Percentiles rank a stretch among this genome's conserved stretches.
These are phyloP conservation scores for Beauveria scarabaeidicola DNA, from an alignment of 2,329 filamentous ascomycete genomes.

Conservation along the genomic window DNA sequence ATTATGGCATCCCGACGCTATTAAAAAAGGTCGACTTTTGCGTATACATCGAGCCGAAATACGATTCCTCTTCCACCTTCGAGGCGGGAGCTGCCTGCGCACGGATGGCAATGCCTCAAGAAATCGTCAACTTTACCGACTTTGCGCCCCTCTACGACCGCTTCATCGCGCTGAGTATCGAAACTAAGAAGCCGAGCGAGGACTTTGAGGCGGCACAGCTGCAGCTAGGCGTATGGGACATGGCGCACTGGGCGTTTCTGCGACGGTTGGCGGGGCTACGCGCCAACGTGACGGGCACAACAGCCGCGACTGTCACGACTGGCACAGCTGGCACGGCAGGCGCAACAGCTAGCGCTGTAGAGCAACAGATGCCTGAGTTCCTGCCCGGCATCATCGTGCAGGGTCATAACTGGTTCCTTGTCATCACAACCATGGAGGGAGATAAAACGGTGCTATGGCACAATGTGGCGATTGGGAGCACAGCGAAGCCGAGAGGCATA, in stretches of 20 bases:
- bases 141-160: neutral
- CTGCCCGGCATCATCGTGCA: no score
- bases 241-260: neutral
- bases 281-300: neutral
- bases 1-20: neutral
- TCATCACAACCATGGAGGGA: no score
- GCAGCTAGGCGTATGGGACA: neutral
- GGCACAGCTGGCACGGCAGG: no score
- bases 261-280: neutral
- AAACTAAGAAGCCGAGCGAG: neutral
- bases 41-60: neutral
- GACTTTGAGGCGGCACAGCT: neutral
- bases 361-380: no score
- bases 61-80: neutral
- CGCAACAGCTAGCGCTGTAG: no score
- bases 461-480: no score
- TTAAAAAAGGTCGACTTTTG: neutral
- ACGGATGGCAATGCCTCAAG: neutral
- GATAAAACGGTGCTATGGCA: no score
- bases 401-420: no score
- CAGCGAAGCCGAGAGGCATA: no score
- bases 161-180: neutral
- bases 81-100: neutral
- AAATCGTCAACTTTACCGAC: neutral
- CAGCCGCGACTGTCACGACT: neutral